These are phyloP conservation scores for Knufia petricola DNA, from an alignment of 2,329 filamentous ascomycete genomes.

Conservation along the genomic window DNA sequence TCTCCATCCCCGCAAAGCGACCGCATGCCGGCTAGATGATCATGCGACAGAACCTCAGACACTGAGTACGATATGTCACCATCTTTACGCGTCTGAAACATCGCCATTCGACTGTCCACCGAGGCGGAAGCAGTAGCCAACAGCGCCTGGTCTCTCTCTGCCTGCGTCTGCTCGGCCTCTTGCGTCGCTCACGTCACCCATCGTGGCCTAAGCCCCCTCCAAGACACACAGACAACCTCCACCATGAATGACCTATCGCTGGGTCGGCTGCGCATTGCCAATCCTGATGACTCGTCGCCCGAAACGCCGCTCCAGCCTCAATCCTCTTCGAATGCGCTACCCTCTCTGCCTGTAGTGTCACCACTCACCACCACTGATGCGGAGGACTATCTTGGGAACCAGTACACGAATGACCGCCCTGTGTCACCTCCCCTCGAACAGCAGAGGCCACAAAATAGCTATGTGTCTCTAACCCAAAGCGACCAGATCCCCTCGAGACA, in stretches of 20 bases:
- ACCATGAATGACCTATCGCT: slow-evolving; percentile 53
- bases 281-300: slow-evolving; percentile 65
- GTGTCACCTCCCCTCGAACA: slow-evolving; percentile 19
- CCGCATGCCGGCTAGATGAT: background rate
- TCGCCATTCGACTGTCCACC: background rate
- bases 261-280: slow-evolving; percentile 91
- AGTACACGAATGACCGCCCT: slow-evolving; percentile 16
- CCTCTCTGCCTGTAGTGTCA: slow-evolving; percentile 14
- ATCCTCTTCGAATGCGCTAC: slow-evolving; percentile 6
- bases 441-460: slow-evolving; percentile 10
- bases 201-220: slow-evolving; percentile 2
- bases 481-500: background rate
- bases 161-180: background rate
- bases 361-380: slow-evolving; percentile 16
- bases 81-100: slow-evolving; percentile 1
- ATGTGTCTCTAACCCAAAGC: slow-evolving; percentile 9
- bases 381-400: slow-evolving; percentile 13
- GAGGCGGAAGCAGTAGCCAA: background rate
- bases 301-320: slow-evolving; percentile 23
- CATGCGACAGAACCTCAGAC: background rate
- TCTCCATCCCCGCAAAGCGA: slow-evolving; percentile 7
- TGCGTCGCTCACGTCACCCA: slow-evolving; percentile 5
- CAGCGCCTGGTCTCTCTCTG: background rate
- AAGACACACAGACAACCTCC: background rate
- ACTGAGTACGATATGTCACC: background rate